Conservation (phyloP, 495 filamentous ascomycete genomes). For the Wilcoxina mikolae region DNA sequence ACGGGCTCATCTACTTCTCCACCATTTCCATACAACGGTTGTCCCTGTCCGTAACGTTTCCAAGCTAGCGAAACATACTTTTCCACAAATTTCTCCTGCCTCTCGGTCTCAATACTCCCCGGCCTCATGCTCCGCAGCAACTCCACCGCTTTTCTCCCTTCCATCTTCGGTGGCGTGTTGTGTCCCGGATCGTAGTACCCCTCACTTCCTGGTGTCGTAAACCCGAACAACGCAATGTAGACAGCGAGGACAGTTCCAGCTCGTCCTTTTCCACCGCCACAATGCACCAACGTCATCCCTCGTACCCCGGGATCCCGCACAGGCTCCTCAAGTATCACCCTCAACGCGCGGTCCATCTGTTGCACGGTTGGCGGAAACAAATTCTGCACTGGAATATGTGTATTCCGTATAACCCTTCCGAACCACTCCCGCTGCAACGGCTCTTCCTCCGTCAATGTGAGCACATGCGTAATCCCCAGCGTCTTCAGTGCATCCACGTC, state of each 20-base stretch:
- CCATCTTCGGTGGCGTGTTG: constrained; percentile 4
- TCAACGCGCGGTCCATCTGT: constrained; percentile 10
- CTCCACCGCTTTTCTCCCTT: neutral
- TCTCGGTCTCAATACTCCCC: constrained; percentile 14
- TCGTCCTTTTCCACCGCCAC: constrained; percentile 21
- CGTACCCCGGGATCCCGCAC: too few relatives aligned
- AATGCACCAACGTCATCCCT: constrained; percentile 15
- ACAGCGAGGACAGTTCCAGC: constrained; percentile 16
- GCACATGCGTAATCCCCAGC: constrained; percentile 10
- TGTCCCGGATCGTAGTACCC: neutral
- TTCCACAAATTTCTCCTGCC: constrained; percentile 12
- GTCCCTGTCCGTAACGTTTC: constrained; percentile 7
- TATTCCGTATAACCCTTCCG: constrained; percentile 7
- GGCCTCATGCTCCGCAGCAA: constrained; percentile 3
- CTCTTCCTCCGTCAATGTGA: constrained; percentile 16
- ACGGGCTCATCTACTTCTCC: constrained; percentile 2
- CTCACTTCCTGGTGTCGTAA: neutral
- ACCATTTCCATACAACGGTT: constrained; percentile 7
- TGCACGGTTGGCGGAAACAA: constrained; percentile 10
- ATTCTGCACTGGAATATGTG: constrained; percentile 11
- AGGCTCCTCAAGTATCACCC: constrained; percentile 8
- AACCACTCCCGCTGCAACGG: constrained; percentile 12
- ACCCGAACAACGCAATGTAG: constrained; percentile 13
- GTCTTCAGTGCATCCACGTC: constrained; percentile 9
- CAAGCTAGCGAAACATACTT: constrained; percentile 14